Percentiles rank a stretch among this genome's conserved stretches.
These are phyloP conservation scores for Saccharum officinarum DNA, from an alignment of 176 grass and related monocot species.

Conservation along the genomic window DNA sequence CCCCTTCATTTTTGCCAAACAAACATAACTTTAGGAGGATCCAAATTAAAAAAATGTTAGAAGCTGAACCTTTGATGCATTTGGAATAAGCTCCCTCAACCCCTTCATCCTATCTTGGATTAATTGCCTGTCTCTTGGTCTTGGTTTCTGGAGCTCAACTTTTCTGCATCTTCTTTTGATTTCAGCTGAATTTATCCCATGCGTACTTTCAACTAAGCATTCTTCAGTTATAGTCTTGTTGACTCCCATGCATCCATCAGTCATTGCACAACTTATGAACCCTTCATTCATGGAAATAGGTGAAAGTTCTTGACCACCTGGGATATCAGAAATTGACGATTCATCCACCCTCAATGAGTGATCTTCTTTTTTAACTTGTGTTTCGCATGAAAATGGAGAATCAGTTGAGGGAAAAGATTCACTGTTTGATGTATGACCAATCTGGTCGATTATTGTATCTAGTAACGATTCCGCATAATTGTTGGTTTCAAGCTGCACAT, in stretches of 20 bases:
- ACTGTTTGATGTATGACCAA: slow-evolving; percentile 20
- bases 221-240: slow-evolving; percentile 36
- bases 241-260: slow-evolving; percentile 7
- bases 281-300: slow-evolving; percentile 35
- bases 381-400: slow-evolving; percentile 35
- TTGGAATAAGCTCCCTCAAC: slow-evolving; percentile 72
- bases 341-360: slow-evolving; percentile 20
- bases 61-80: slow-evolving; percentile 59
- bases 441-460: slow-evolving; percentile 34
- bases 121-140: slow-evolving; percentile 81
- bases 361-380: slow-evolving; percentile 26
- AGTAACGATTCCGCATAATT: slow-evolving; percentile 30
- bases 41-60: slow-evolving; percentile 23
- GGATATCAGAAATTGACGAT: slow-evolving; percentile 17
- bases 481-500: slow-evolving; percentile 14
- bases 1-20: slow-evolving; percentile 1
- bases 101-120: slow-evolving; percentile 83
- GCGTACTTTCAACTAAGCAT: slow-evolving; percentile 11
- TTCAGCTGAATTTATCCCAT: slow-evolving; percentile 33
- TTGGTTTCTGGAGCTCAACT: slow-evolving; percentile 41
- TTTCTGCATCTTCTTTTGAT: slow-evolving; percentile 46
- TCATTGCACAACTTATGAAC: slow-evolving; percentile 20
- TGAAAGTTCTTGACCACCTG: slow-evolving; percentile 33
- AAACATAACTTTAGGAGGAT: neutral
- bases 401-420: slow-evolving; percentile 26